Evolutionary conservation across 148 eudicot species (phyloP).

Genomic region (Heliamphora exappendiculata): DNA sequence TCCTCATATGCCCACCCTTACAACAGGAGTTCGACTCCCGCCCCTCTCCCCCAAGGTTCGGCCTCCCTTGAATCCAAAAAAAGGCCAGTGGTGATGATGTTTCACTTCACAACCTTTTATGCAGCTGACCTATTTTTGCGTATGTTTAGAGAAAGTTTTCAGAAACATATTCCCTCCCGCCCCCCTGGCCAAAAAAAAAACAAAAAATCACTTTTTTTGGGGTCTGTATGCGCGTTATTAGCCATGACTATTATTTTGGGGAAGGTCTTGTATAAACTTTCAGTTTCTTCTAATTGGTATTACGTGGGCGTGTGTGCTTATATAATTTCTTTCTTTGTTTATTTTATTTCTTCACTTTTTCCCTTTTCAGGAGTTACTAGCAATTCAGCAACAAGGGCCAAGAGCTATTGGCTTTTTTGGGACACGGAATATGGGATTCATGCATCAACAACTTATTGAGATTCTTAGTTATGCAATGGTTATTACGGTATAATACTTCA

Average conservation of each 20-base stretch:
- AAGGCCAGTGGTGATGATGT: no score
- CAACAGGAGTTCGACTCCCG: no score
- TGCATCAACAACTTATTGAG: conserved; percentile 99
- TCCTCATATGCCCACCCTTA: no score
- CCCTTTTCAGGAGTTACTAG: conserved; percentile 74
- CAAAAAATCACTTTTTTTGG: no score
- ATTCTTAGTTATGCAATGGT: conserved; percentile 99
- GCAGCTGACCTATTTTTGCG: no score
- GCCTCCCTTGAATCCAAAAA: no score
- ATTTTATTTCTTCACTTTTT: no score
- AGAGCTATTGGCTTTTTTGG: conserved; percentile 93
- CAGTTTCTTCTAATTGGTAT: no score
- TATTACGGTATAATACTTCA: conserved; percentile 56
- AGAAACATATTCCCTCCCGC: neutral
- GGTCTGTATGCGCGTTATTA: neutral
- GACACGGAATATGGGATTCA: conserved; percentile 97
- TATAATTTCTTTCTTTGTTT: neutral
- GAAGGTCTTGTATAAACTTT: neutral
- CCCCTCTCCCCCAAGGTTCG: no score
- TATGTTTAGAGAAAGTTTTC: neutral
- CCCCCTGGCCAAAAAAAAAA: no score
- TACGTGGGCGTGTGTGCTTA: neutral
- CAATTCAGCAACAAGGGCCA: conserved; percentile 99
- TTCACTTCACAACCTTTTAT: no score
- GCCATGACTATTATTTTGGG: neutral